Conservation (phyloP, 2,329 filamentous ascomycete species). For the Sordariomycetes sp. region DNA sequence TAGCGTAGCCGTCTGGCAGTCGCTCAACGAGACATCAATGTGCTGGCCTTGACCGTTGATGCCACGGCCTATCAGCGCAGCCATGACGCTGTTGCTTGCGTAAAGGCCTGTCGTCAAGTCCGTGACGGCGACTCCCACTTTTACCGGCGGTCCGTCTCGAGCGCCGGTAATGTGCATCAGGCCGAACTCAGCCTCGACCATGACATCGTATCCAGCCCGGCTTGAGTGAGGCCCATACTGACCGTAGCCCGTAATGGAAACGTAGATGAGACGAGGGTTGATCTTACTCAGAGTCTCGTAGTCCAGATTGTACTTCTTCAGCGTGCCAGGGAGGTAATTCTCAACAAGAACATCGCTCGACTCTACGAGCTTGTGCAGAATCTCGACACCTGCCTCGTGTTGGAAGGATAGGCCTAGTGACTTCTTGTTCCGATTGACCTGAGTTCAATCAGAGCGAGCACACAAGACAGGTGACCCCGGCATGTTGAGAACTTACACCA, state of each 20-base stretch:
- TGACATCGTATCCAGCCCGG: constrained; percentile 93
- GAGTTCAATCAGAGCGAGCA: constrained; percentile 7
- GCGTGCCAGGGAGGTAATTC: constrained; percentile 84
- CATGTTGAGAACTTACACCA: constrained; percentile 45
- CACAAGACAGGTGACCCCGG: not conserved
- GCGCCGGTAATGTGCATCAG: constrained; percentile 97
- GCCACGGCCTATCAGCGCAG: constrained; percentile 68
- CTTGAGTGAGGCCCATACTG: constrained; percentile 86
- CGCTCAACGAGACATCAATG: constrained; percentile 83
- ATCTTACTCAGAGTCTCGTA: constrained; percentile 71
- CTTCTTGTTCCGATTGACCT: constrained; percentile 97
- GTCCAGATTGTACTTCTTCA: constrained; percentile 88
- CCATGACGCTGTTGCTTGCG: constrained; percentile 92
- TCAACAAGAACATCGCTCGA: constrained; percentile 91
- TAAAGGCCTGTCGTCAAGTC: constrained; percentile 94
- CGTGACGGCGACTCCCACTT: constrained; percentile 94
- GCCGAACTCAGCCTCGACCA: constrained; percentile 98
- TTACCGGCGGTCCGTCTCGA: constrained; percentile 83
- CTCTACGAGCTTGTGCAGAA: constrained; percentile 75
- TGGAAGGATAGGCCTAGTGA: constrained; percentile 89
- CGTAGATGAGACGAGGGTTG: constrained; percentile 84
- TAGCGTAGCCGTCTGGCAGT: constrained; percentile 89
- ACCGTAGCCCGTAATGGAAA: constrained; percentile 93
- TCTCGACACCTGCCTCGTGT: constrained; percentile 70
- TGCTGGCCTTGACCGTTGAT: constrained; percentile 78